Conservation (phyloP, 179 eudicot species). For the Sideroxylon spinosum region DNA sequence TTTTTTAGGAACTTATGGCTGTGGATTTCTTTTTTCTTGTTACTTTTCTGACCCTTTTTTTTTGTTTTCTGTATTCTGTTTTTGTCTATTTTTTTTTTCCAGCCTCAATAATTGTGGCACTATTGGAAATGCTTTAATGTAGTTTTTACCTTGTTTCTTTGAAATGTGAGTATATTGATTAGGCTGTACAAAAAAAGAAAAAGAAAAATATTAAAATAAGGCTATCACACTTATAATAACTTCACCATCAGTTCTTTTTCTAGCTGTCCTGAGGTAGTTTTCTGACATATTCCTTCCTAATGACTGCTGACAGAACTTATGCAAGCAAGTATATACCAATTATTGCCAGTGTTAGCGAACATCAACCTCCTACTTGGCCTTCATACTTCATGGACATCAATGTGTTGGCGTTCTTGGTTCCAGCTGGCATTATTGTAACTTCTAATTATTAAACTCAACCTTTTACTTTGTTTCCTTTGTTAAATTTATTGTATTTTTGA, state of each 20-base stretch:
- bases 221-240: not conserved
- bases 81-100: not conserved
- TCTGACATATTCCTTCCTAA: slow-evolving; percentile 4
- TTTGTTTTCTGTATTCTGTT: not conserved
- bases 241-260: slow-evolving; percentile 4
- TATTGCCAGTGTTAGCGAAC: slow-evolving; percentile 99
- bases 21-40: not conserved
- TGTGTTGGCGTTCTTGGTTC: slow-evolving; percentile 95
- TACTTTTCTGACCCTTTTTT: not conserved
- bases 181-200: not conserved
- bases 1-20: not conserved
- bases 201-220: too few relatives aligned
- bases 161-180: not conserved
- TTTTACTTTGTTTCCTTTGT: slow-evolving; percentile 1
- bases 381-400: slow-evolving; percentile 98
- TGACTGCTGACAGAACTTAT: slow-evolving; percentile 61
- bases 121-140: not conserved
- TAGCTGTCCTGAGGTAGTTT: not conserved
- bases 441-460: slow-evolving; percentile 16
- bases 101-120: slow-evolving; percentile 1
- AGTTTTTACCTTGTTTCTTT: not conserved
- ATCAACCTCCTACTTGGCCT: slow-evolving; percentile 99
- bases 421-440: slow-evolving; percentile 96
- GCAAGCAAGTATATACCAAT: slow-evolving; percentile 99
- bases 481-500: not conserved